Conservation (phyloP, 805 yeast genomes). For the Candida alai region DNA sequence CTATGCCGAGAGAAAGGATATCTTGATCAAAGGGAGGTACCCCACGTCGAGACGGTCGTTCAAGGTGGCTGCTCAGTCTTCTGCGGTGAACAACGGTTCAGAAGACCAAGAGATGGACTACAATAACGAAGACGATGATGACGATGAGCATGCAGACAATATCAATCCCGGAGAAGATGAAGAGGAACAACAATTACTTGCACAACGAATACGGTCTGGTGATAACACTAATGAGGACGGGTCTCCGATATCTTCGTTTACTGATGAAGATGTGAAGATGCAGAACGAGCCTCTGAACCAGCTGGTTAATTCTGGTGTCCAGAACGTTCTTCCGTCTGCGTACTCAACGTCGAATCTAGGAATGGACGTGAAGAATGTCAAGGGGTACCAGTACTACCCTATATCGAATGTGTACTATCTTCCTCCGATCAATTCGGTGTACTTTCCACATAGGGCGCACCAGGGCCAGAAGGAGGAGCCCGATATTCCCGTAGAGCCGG, state of each 20-base stretch:
- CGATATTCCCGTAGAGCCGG: conserved; percentile 11
- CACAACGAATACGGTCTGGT: background rate
- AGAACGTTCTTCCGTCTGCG: conserved; percentile 12
- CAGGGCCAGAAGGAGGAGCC: conserved; percentile 17
- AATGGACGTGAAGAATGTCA: conserved; percentile 11
- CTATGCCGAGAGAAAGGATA: conserved; percentile 50
- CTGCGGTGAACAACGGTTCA: background rate
- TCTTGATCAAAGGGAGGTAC: conserved; percentile 32
- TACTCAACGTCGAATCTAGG: conserved; percentile 10
- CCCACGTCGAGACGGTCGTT: conserved; percentile 17
- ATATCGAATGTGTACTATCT: conserved; percentile 48
- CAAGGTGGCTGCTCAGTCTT: conserved; percentile 9
- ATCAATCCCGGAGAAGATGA: conserved; percentile 2
- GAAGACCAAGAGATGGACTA: conserved; percentile 6
- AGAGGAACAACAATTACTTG: conserved; percentile 6
- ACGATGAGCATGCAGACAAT: conserved; percentile 4
- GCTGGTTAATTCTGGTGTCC: background rate
- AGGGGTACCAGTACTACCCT: conserved; percentile 46
- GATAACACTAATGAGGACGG: conserved; percentile 11
- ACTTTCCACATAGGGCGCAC: conserved; percentile 54
- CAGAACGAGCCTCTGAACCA: conserved; percentile 7
- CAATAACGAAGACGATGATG: conserved; percentile 9
- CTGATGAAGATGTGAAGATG: conserved; percentile 11
- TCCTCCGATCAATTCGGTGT: conserved; percentile 54
- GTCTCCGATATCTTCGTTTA: conserved; percentile 8